Percentiles rank a stretch among this genome's conserved stretches.
phyloP scores from a whole-genome alignment of 2,329 filamentous ascomycete genomes.

The Fusarium verrucosum region DNA sequence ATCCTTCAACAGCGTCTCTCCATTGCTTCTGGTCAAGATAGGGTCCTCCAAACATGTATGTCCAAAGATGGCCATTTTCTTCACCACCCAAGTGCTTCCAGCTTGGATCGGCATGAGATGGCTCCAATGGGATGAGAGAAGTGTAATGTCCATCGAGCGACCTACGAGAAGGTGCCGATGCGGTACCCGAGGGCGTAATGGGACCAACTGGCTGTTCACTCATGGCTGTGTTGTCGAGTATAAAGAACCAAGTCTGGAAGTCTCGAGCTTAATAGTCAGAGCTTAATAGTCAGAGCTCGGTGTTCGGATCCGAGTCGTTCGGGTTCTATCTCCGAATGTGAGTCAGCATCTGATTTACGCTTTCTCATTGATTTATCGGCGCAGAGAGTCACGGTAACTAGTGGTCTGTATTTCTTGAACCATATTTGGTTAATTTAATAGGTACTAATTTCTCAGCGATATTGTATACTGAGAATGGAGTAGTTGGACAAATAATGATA shows the following conservation, averaged over 20 bases:
- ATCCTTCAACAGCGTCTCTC: constrained; percentile 30
- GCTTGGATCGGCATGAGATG: constrained; percentile 42
- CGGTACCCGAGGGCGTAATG: constrained; percentile 19
- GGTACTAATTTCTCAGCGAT: no score
- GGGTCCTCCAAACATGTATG: constrained; percentile 46
- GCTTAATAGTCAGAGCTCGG: constrained; percentile 9
- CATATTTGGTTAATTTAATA: no score
- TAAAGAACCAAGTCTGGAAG: background rate
- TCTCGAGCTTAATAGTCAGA: background rate
- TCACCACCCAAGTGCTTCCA: constrained; percentile 48
- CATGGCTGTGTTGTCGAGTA: background rate
- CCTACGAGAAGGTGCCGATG: constrained; percentile 26
- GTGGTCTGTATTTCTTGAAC: background rate
- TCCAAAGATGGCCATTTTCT: constrained; percentile 48
- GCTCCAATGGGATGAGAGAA: constrained; percentile 44
- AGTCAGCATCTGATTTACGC: constrained; percentile 7
- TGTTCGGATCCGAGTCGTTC: background rate
- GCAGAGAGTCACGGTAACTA: background rate
- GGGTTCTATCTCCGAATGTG: constrained; percentile 4
- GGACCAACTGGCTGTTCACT: constrained; percentile 33
- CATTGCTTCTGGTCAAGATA: constrained; percentile 36
- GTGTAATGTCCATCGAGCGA: constrained; percentile 46
- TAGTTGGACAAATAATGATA: no score
- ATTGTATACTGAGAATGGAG: no score
- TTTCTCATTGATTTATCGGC: background rate